Base-by-base conservation (phyloP, 169 alveolate genomes). In the Cryptosporidium sp. region DNA sequence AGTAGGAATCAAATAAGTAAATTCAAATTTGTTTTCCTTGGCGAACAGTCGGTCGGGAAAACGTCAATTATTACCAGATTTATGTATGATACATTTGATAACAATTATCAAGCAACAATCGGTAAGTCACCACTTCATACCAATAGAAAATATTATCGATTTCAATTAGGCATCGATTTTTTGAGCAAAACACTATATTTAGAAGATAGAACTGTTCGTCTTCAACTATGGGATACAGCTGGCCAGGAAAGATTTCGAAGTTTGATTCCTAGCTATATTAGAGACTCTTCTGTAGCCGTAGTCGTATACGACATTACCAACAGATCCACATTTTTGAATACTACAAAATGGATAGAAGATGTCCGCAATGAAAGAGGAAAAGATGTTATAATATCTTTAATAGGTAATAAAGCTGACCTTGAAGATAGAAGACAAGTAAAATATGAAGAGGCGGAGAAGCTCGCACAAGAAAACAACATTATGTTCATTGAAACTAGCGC, bases 221-320 rank as follows among this genome's bases (percentile, higher is more conserved):
- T 98, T 37, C 98, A 98, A 92, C 93, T 98, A 70, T 98, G 99
- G 99, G 99, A 98, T 93, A 98, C 99, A 12, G 99, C 99, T 3
- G 99, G 99, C 7, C 98, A 98, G 93, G 99, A 98, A 86, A 92
- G 99, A 35, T 98, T 97, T 94, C 93, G 98, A 69, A 91, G 97
- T 41, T 94, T 98, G 74, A 97, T 98, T 85, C 99, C 99, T n/a
- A 94, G 97, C 55, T 98, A 98, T 91, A 97, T 98, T 31, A 94
- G 99, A 52, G 99, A 98, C 92, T 96, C 99, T 14, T 93, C 97
- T 50, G 99, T 98, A 1, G 99, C 99, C 10, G 97, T 98, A 16
- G 97, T 98, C 29, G 98, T 96, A 35, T 97, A 96, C 86, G 99
- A 98, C 86, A 95, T 97, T 51, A 97, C 99, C 16, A 97, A 96